phyloP scores from a whole-genome alignment of 2,329 filamentous ascomycete genomes.

The Botrytis deweyae region DNA sequence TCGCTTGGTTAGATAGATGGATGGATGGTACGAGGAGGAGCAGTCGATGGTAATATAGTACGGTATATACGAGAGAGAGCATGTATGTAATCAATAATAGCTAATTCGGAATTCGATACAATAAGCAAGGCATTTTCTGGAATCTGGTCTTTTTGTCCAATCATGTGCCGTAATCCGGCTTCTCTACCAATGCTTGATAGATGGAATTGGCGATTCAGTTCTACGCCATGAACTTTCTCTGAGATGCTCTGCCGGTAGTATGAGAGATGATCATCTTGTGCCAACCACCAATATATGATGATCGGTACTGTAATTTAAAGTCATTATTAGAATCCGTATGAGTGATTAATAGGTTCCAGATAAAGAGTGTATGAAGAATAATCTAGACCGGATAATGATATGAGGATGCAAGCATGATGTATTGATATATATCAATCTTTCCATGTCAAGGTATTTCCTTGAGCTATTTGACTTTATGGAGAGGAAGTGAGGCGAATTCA shows the following conservation, averaged over 20 bases:
- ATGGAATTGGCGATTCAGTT: constrained; percentile 1
- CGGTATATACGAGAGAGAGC: not conserved
- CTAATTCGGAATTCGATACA: not conserved
- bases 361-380: not conserved
- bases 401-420: not conserved
- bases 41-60: not conserved
- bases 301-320: constrained; percentile 8
- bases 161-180: not conserved
- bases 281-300: not conserved
- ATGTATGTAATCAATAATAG: not conserved
- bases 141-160: not conserved
- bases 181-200: not conserved
- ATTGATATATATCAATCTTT: not conserved
- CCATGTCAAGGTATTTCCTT: not conserved
- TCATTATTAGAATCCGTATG: not conserved
- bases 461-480: not conserved
- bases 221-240: constrained; percentile 7
- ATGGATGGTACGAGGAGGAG: not conserved
- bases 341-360: not conserved
- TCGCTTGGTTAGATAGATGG: not conserved
- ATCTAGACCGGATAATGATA: not conserved
- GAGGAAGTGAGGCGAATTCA: not conserved
- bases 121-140: not conserved
- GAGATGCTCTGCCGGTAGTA: not conserved
- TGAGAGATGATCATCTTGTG: not conserved